Percentiles rank a stretch among this genome's conserved stretches.
These are phyloP conservation scores for Aspergillus brasiliensis DNA, from an alignment of 2,329 filamentous ascomycete genomes.

Conservation along the genomic window DNA sequence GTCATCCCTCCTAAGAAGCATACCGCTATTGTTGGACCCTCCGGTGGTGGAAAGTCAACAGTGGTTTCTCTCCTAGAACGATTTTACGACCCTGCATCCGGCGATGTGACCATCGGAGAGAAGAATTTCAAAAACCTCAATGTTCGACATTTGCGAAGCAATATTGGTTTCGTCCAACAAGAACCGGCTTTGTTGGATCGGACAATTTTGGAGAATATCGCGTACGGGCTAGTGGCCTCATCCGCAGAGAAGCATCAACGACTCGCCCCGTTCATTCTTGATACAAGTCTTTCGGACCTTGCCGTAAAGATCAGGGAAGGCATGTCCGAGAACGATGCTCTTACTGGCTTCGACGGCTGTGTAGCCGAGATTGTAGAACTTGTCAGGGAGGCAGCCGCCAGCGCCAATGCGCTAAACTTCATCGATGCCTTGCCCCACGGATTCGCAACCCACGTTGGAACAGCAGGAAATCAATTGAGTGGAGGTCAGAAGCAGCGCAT, in stretches of 20 bases:
- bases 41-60: slow-evolving; percentile 57
- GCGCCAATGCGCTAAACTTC: slow-evolving; percentile 31
- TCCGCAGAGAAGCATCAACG: slow-evolving; percentile 26
- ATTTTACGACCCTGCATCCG: slow-evolving; percentile 40
- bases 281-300: slow-evolving; percentile 30
- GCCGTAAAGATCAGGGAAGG: slow-evolving; percentile 28
- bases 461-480: slow-evolving; percentile 31
- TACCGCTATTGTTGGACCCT: slow-evolving; percentile 52
- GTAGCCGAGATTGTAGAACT: slow-evolving; percentile 32
- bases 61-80: slow-evolving; percentile 40
- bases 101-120: slow-evolving; percentile 34
- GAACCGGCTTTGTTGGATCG: slow-evolving; percentile 55
- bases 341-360: slow-evolving; percentile 22
- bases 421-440: slow-evolving; percentile 29
- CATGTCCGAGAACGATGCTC: slow-evolving; percentile 25
- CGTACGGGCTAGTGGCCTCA: slow-evolving; percentile 51
- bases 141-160: slow-evolving; percentile 37
- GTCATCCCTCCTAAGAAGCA: slow-evolving; percentile 39
- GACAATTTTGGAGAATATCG: slow-evolving; percentile 58
- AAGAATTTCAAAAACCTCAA: slow-evolving; percentile 36
- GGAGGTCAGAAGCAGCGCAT: slow-evolving; percentile 89
- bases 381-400: slow-evolving; percentile 31
- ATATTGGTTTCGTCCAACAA: slow-evolving; percentile 51
- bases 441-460: slow-evolving; percentile 39
- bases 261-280: slow-evolving; percentile 28